phyloP scores from a whole-genome alignment of 2,329 filamentous ascomycete species.

The Sporothrix curviconia region DNA sequence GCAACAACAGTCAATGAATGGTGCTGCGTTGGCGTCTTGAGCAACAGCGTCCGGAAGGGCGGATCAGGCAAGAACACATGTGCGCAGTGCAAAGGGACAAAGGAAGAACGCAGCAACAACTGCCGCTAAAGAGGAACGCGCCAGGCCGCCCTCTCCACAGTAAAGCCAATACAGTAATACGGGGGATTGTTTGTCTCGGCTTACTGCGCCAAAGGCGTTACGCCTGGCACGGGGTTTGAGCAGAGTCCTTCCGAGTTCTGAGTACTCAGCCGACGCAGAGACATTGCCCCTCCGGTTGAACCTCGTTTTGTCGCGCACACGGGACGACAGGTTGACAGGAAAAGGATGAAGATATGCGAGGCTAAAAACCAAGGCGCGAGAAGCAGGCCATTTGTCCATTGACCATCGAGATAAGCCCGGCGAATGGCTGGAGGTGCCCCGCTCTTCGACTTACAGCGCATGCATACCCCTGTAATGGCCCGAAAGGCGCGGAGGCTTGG shows the following conservation, averaged over 20 bases:
- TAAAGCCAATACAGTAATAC: neutral
- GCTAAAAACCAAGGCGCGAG: neutral
- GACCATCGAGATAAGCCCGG: neutral
- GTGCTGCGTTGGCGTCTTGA: constrained; percentile 7
- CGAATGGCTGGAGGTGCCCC: no score
- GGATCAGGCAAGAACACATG: neutral
- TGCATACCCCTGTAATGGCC: no score
- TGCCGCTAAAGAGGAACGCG: no score
- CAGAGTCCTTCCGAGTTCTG: no score
- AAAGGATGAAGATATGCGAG: no score
- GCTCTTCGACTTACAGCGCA: no score
- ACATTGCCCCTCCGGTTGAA: no score
- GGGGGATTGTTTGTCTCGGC: neutral
- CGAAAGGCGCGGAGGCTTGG: no score
- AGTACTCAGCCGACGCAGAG: no score
- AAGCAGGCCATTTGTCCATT: neutral
- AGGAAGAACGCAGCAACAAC: no score
- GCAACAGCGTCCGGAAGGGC: neutral
- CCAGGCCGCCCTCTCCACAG: neutral
- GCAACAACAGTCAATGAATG: neutral
- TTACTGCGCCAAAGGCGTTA: neutral
- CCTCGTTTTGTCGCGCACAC: neutral
- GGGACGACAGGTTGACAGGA: neutral
- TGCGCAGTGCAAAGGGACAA: no score
- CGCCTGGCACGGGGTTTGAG: no score